Evolutionary conservation across 768 basidiomycete species (phyloP), one percentile per base, ranked within the genome.

Genomic region (Agaricus bisporus): DNA sequence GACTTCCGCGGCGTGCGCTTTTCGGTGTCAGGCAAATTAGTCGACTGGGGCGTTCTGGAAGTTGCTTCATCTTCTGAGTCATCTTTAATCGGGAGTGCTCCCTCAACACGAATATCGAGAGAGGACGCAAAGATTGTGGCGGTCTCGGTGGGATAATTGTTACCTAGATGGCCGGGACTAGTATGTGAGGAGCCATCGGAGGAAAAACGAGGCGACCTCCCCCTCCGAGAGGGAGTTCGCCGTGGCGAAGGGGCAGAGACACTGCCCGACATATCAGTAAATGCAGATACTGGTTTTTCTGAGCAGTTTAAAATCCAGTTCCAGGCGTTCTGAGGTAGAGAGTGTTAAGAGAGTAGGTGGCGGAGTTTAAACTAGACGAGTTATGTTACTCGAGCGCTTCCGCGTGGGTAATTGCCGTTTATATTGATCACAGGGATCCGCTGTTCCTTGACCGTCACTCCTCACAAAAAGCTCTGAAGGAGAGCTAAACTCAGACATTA

Each of bases 1-100:
- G 89, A 91, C 77, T 91, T 91, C 67, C 91, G 85, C 49, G 90
- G 89, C 36, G 90, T 88, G 55, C 90, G 80, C 69, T 77, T 80
- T 41, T 54, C 53, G 38, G 77, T 69, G 60, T 81, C 78, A 55
- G 66, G 60, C 45, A 73, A 61, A 57, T 74, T 51, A 58, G 73
- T 60, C 50, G 65, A 67, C 57, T 73, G 70, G 55, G 73, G 61
- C 56, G 66, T 69, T 70, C 59, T 49, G 70, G 63, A 5, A 62
- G 59, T 53, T 68, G 59, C 59, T 72, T 69, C 48, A 76, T 72
- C 47, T 60, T 59, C 53, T 63, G 66, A 47, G 63, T 78, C 73
- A 28, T 73, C 61, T 54, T 81, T 75, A 69, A 88, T 81, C 52
- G 87, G 80, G 55, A 79, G 61, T 25, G 86, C 79, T 58, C 90